Percentiles rank a stretch among this genome's conserved stretches.
These are phyloP conservation scores for Leishmania major DNA, from an alignment of 208 protist genomes.

Conservation along the genomic window DNA sequence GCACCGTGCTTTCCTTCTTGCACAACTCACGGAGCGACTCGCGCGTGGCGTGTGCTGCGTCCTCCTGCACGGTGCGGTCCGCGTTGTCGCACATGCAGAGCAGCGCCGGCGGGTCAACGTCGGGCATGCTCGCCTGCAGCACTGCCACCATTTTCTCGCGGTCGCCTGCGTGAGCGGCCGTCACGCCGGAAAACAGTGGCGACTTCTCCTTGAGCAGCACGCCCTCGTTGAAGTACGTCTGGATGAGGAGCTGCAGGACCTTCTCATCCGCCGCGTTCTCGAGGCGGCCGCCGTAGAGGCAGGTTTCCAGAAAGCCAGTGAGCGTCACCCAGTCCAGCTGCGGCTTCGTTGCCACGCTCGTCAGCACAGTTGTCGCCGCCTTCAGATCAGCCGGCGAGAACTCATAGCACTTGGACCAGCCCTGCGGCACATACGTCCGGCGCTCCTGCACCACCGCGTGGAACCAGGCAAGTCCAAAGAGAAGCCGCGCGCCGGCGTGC, in stretches of 20 bases:
- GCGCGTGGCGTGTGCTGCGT: constrained; percentile 45
- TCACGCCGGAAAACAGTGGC: constrained; percentile 55
- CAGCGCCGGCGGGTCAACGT: constrained; percentile 74
- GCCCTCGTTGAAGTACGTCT: constrained; percentile 69
- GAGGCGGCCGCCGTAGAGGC: constrained; percentile 97
- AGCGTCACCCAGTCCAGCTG: constrained; percentile 91
- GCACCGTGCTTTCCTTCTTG: constrained; percentile 17
- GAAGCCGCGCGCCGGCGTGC: constrained; percentile 56
- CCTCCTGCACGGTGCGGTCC: constrained; percentile 91
- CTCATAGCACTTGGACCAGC: constrained; percentile 98
- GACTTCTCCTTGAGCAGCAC: constrained; percentile 39
- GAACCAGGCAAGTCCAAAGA: constrained; percentile 96
- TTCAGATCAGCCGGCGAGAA: constrained; percentile 96
- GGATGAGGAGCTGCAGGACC: constrained; percentile 88
- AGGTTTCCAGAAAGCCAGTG: constrained; percentile 91
- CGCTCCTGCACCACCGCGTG: constrained; percentile 97
- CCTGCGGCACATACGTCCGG: constrained; percentile 97
- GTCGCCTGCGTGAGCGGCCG: constrained; percentile 52
- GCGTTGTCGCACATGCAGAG: constrained; percentile 95
- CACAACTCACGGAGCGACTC: constrained; percentile 84
- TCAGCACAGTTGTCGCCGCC: constrained; percentile 90
- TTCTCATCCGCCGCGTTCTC: constrained; percentile 92
- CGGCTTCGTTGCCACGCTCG: constrained; percentile 36
- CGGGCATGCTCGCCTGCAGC: constrained; percentile 61
- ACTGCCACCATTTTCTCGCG: constrained; percentile 57